Percentiles rank a stretch among this genome's conserved stretches.
Conservation (phyloP, 1,284 basidiomycete species). For the Sanghuangporus sanghuang region DNA sequence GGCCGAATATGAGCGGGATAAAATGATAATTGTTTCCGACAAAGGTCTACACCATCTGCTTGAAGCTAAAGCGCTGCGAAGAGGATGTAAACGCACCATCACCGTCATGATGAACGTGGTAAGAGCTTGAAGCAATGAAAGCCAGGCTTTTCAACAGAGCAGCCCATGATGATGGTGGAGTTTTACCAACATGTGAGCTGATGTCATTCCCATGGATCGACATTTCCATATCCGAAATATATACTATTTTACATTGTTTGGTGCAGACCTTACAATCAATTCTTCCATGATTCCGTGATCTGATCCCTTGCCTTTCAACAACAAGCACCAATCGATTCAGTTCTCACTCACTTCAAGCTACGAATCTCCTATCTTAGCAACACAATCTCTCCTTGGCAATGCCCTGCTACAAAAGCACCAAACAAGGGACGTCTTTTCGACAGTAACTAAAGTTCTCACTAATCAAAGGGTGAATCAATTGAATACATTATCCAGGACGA, state of each 20-base stretch:
- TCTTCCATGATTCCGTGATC: too few species aligned
- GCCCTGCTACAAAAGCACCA: too few species aligned
- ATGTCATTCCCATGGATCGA: not conserved
- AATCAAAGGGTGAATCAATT: not conserved
- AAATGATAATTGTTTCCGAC: not conserved
- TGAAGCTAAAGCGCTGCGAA: not conserved
- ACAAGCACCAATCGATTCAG: too few species aligned
- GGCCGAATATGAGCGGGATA: conserved; percentile 1
- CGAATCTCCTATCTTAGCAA: too few species aligned
- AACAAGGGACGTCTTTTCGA: too few species aligned
- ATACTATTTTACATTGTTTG: not conserved
- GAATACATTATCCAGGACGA: not conserved
- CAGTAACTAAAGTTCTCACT: not conserved
- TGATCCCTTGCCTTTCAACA: too few species aligned
- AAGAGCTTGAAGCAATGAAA: not conserved
- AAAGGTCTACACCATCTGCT: not conserved
- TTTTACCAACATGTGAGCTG: not conserved
- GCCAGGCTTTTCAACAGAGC: not conserved
- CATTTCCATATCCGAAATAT: not conserved
- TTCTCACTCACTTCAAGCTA: too few species aligned
- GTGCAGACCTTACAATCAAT: too few species aligned
- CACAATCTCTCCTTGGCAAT: too few species aligned
- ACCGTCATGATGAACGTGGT: not conserved
- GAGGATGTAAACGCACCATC: not conserved
- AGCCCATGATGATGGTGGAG: not conserved